A percentile compares a stretch with the other conserved stretches of the same genome.
phyloP scores from a whole-genome alignment of 768 basidiomycete species.

The Leucocoprinus birnbaumii region DNA sequence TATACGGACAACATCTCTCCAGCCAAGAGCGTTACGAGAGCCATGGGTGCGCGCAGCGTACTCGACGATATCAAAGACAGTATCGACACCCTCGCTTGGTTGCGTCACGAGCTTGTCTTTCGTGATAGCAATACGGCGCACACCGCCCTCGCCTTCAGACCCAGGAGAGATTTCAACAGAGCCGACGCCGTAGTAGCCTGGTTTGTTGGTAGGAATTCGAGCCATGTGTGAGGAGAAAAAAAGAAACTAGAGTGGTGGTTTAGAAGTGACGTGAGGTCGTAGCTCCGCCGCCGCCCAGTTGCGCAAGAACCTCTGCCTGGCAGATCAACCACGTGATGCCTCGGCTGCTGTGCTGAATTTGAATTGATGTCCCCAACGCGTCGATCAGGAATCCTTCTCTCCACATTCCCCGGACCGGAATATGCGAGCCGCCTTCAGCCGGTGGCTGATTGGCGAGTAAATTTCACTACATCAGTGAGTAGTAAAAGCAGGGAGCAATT shows the following conservation, averaged over 20 bases:
- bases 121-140: constrained; percentile 54
- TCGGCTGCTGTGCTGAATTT: no score
- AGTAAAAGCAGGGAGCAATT: no score
- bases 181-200: constrained; percentile 53
- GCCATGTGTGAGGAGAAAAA: constrained; percentile 20
- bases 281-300: background rate
- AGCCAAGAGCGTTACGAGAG: constrained; percentile 72
- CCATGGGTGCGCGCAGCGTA: constrained; percentile 78
- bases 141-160: constrained; percentile 45
- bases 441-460: no score
- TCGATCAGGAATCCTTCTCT: no score
- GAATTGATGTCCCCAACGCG: no score
- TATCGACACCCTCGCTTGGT: constrained; percentile 76
- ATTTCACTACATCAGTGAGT: no score
- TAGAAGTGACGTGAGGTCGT: background rate
- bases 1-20: constrained; percentile 66
- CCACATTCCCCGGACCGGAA: no score
- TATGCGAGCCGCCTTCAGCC: no score
- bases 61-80: constrained; percentile 74
- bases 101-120: constrained; percentile 56
- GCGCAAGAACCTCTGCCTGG: background rate
- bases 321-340: constrained; percentile 3
- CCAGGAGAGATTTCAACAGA: constrained; percentile 57
- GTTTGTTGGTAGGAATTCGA: constrained; percentile 35
- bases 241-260: background rate